These are phyloP conservation scores for Coccomyxa sp. DNA, from an alignment of 139 green algal genomes.

Conservation along the genomic window DNA sequence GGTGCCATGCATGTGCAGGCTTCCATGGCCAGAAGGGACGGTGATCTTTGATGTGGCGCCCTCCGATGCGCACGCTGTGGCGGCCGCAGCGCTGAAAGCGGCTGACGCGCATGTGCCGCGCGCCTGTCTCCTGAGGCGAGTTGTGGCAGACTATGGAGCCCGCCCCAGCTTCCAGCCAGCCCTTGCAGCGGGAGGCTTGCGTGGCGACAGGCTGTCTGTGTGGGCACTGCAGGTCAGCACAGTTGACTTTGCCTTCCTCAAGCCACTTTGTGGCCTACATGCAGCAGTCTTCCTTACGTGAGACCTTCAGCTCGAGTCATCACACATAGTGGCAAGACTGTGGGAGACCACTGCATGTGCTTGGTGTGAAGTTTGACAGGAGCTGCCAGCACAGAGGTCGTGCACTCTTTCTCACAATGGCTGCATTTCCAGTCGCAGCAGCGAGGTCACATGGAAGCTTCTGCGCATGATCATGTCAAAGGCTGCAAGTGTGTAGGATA, in stretches of 20 bases:
- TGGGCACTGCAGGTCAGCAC: constrained; percentile 42
- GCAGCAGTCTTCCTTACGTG: no score
- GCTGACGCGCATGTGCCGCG: not conserved
- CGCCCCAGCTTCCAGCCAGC: not conserved
- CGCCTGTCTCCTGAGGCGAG: not conserved
- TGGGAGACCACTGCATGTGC: not conserved
- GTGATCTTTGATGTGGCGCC: constrained; percentile 1
- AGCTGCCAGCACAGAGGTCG: no score
- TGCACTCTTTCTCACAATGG: no score
- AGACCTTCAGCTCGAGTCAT: no score
- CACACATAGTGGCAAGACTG: not conserved
- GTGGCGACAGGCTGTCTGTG: constrained; percentile 56
- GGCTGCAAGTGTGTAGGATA: no score
- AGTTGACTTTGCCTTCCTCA: not conserved
- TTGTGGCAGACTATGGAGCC: not conserved
- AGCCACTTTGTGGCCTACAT: not conserved
- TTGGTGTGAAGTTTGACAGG: not conserved
- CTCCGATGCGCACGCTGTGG: not conserved
- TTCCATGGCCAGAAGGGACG: not conserved
- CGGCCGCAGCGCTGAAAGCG: not conserved
- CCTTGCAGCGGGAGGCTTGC: constrained; percentile 40
- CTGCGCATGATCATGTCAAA: no score
- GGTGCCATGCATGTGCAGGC: not conserved
- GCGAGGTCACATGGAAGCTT: no score
- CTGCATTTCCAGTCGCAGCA: no score